Base-by-base conservation (phyloP, 169 alveolate genomes). In the Eimeria necatrix region DNA sequence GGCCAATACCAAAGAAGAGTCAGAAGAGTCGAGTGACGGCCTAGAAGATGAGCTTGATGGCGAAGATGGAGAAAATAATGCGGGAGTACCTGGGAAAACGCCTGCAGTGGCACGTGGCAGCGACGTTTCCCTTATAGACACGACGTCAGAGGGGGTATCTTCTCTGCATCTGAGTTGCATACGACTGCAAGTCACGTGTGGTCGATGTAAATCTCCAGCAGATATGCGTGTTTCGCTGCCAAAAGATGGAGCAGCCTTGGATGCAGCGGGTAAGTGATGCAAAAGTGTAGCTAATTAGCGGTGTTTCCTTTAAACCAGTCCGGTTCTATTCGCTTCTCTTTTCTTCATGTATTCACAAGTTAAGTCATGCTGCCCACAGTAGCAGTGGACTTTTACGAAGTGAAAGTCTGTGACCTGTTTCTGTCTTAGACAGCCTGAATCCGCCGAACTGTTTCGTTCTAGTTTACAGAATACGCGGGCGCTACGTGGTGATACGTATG, bases 211-310 rank as follows among this genome's bases (percentile, higher is more conserved):
- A 32, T 22, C 49, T 5, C 78, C 59, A 52, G 74, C 70, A n/a
- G 95, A 92, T 78, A 20, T 92, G 84, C 88, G 74, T 26, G 70
- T 92, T 14, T 5, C 78, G n/a, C 46, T 80, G 48, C 93, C 95
- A 3, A 81, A 81, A 52, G 93, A 92, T 24, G 91, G 95, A 24
- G 78, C 95, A 46, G 8, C 86, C 6, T 78, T 92, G 71, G 95
- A 59, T n/a, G 52, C 85, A 12, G 85, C 95, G 41, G 95, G 95
- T 78, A 81, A 32, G 46, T 71, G 14, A 32, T 32, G 41, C 41
- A 32, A 32, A 32, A 32, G 41, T 32, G 41, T 32, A 32, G 41
- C 41, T 32, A 32, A 32, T 32, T 32, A 32, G 2, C 41, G 2
- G 41, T 32, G 41, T 2, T 32, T 32, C 41, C 41, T 32, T 32